A percentile compares a stretch with the other conserved stretches of the same genome.
Evolutionary conservation across 2,329 filamentous ascomycete genomes (phyloP).

Genomic region (Capronia americana): DNA sequence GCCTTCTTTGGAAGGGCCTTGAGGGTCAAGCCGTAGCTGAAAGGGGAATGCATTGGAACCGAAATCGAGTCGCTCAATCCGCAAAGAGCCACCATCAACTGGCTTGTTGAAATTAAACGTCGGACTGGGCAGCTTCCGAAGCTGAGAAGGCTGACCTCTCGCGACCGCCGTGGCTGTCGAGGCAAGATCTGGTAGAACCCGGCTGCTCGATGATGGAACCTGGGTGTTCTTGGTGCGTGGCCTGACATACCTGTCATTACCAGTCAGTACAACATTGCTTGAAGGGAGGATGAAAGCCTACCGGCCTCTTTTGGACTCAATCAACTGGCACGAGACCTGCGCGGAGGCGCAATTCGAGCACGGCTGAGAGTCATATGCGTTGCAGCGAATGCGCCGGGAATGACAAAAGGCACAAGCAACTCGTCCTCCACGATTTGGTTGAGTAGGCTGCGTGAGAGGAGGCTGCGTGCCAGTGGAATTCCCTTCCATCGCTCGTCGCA

Average conservation of each 20-base stretch:
- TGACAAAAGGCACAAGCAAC: slow-evolving; percentile 23
- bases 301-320: slow-evolving; percentile 25
- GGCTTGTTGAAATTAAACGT: slow-evolving; percentile 11
- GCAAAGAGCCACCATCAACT: slow-evolving; percentile 9
- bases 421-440: slow-evolving; percentile 19
- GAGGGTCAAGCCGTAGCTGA: no score
- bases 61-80: slow-evolving; percentile 14
- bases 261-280: no score
- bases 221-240: slow-evolving; percentile 17
- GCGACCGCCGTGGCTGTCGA: no score
- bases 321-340: slow-evolving; percentile 16
- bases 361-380: slow-evolving; percentile 15
- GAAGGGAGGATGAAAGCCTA: no score
- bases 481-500: slow-evolving; percentile 3
- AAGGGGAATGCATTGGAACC: no score
- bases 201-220: neutral
- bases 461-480: neutral
- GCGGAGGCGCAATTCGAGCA: slow-evolving; percentile 20
- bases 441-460: neutral
- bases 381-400: slow-evolving; percentile 21
- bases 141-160: no score
- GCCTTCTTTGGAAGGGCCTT: no score
- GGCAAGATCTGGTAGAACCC: no score
- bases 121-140: neutral
- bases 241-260: slow-evolving; percentile 19